phyloP scores from a whole-genome alignment of 164 flowering plant species.

The Vitis riparia region DNA sequence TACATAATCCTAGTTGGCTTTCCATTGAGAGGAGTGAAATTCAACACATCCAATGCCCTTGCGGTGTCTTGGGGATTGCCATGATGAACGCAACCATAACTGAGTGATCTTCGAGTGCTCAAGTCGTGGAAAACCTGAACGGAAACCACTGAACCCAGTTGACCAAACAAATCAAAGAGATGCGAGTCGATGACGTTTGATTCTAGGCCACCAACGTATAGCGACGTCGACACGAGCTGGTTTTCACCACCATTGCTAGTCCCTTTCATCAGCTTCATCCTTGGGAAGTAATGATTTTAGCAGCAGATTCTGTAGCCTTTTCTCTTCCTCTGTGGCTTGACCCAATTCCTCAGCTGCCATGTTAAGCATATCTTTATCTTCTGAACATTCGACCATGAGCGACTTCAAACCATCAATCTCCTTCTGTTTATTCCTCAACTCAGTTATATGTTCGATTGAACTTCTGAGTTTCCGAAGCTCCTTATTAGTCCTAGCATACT shows the following conservation, averaged over 20 bases:
- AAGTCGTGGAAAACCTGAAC: conserved; percentile 30
- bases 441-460: conserved; percentile 63
- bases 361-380: conserved; percentile 78
- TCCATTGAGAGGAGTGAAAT: too few species aligned
- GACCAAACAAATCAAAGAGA: conserved; percentile 27
- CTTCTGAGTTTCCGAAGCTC: conserved; percentile 70
- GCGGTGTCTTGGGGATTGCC: conserved; percentile 15
- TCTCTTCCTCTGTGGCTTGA: conserved; percentile 68
- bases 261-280: background rate
- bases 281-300: background rate
- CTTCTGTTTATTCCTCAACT: conserved; percentile 77
- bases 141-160: conserved; percentile 25
- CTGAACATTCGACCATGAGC: conserved; percentile 58
- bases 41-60: too few species aligned
- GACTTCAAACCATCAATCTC: conserved; percentile 74
- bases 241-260: background rate
- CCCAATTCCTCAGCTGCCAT: conserved; percentile 73
- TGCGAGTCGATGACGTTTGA: conserved; percentile 23
- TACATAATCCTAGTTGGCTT: too few species aligned
- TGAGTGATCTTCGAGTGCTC: conserved; percentile 25
- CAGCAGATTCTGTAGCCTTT: conserved; percentile 13
- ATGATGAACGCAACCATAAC: conserved; percentile 31
- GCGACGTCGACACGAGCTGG: conserved; percentile 13
- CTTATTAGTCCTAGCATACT: conserved; percentile 81
- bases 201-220: conserved; percentile 28